These are phyloP conservation scores for Candida adriatica DNA, from an alignment of 805 yeast species.

Conservation along the genomic window DNA sequence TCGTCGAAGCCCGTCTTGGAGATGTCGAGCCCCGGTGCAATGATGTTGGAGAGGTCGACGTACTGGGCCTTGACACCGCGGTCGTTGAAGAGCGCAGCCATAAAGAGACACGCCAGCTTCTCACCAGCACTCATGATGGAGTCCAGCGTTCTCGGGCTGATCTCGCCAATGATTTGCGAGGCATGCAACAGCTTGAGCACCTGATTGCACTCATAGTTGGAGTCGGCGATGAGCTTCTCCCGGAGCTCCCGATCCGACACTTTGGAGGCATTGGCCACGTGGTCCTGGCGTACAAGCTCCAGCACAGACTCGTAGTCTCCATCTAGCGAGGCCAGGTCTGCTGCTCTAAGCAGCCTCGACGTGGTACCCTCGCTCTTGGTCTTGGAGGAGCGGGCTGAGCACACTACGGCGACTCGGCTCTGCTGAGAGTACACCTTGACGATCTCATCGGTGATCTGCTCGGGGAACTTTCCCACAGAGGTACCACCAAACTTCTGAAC, in stretches of 20 bases:
- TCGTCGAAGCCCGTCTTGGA: slow-evolving; percentile 57
- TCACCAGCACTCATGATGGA: slow-evolving; percentile 91
- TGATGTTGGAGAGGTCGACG: slow-evolving; percentile 69
- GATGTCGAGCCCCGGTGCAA: slow-evolving; percentile 54
- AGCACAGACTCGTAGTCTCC: slow-evolving; percentile 53
- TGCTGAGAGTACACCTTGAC: slow-evolving; percentile 56
- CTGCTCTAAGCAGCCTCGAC: slow-evolving; percentile 74
- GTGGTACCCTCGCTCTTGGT: slow-evolving; percentile 96
- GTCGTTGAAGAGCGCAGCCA: slow-evolving; percentile 80
- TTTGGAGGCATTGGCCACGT: slow-evolving; percentile 61
- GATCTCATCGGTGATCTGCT: slow-evolving; percentile 76
- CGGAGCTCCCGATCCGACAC: slow-evolving; percentile 43
- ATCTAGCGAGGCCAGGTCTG: slow-evolving; percentile 65
- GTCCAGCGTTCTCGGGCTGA: slow-evolving; percentile 82
- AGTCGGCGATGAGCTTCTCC: slow-evolving; percentile 47
- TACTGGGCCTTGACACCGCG: slow-evolving; percentile 72
- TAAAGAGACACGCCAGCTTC: slow-evolving; percentile 81
- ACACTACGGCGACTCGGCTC: slow-evolving; percentile 83
- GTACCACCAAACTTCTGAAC: slow-evolving; percentile 98
- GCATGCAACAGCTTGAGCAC: slow-evolving; percentile 74
- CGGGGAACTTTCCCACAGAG: slow-evolving; percentile 91
- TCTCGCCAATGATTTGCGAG: slow-evolving; percentile 86
- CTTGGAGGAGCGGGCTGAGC: slow-evolving; percentile 89
- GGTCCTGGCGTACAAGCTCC: slow-evolving; percentile 70
- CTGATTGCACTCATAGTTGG: slow-evolving; percentile 58